These are phyloP conservation scores for Asterophora parasitica DNA, from an alignment of 768 basidiomycete genomes.

Conservation along the genomic window DNA sequence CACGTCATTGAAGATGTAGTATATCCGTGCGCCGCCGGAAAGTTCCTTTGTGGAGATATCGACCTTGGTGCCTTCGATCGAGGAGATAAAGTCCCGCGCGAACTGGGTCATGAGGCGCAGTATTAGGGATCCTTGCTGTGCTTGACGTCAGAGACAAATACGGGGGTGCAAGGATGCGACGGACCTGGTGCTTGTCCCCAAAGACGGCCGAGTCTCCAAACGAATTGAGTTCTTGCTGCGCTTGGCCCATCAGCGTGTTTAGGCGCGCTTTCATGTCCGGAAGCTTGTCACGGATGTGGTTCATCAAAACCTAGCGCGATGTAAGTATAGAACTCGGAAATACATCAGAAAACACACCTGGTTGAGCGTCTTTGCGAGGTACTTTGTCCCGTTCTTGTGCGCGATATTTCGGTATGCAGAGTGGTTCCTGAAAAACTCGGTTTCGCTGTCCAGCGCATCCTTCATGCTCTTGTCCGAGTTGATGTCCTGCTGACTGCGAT, in stretches of 20 bases:
- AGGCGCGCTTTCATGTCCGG: conserved; percentile 99
- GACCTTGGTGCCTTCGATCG: conserved; percentile 94
- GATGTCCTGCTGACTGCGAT: conserved; percentile 97
- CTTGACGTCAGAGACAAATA: conserved; percentile 11
- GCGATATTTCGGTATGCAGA: conserved; percentile 92
- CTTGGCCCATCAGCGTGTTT: conserved; percentile 98
- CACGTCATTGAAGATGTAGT: conserved; percentile 99
- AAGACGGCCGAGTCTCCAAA: conserved; percentile 92
- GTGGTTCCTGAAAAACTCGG: conserved; percentile 88
- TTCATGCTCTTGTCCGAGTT: conserved; percentile 79
- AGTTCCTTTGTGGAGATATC: conserved; percentile 98
- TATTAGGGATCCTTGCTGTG: conserved; percentile 80
- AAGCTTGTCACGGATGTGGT: conserved; percentile 96
- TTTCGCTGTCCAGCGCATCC: conserved; percentile 80
- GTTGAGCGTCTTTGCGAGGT: conserved; percentile 89
- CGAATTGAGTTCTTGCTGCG: conserved; percentile 95
- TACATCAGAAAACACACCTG: conserved; percentile 49
- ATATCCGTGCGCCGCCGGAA: conserved; percentile 95
- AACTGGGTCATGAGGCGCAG: conserved; percentile 98
- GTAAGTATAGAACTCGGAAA: too few species aligned
- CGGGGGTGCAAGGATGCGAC: not conserved
- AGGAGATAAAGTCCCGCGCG: conserved; percentile 92
- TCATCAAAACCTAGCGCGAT: conserved; percentile 71
- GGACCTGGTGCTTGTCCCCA: conserved; percentile 83
- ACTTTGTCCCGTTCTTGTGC: conserved; percentile 96